Percentiles rank a stretch among this genome's conserved stretches.
Evolutionary conservation across 257 asterid genomes (phyloP).

Genomic region (Voacanga thouarsii): DNA sequence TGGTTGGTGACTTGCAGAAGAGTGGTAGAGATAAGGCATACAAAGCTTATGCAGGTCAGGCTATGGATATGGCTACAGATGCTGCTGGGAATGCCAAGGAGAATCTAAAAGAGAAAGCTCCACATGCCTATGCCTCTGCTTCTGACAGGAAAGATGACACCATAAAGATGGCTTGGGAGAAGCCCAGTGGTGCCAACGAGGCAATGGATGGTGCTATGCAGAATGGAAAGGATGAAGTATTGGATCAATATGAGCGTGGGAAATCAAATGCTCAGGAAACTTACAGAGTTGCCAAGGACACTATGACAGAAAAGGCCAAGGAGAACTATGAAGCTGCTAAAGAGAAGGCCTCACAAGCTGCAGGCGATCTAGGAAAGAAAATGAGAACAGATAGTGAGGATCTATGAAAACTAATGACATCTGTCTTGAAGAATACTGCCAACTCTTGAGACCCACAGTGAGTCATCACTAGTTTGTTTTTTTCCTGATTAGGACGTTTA

Average conservation of each 20-base stretch:
- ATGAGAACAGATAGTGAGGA: slow-evolving; percentile 28
- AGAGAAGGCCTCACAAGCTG: slow-evolving; percentile 48
- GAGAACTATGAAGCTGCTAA: slow-evolving; percentile 46
- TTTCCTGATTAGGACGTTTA: background rate
- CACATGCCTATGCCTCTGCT: slow-evolving; percentile 2
- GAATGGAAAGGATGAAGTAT: slow-evolving; percentile 23
- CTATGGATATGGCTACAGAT: background rate
- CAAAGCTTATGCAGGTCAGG: background rate
- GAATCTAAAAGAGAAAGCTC: slow-evolving; percentile 10
- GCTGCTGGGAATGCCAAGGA: background rate
- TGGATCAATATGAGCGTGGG: slow-evolving; percentile 26
- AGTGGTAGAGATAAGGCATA: slow-evolving; percentile 18
- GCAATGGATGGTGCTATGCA: slow-evolving; percentile 1
- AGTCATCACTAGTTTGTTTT: slow-evolving; percentile 1
- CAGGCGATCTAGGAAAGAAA: slow-evolving; percentile 39
- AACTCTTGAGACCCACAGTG: background rate
- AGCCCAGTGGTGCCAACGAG: slow-evolving; percentile 26
- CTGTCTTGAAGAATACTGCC: background rate
- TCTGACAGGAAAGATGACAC: slow-evolving; percentile 8
- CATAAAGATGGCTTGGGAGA: slow-evolving; percentile 34
- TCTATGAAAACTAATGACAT: slow-evolving; percentile 17
- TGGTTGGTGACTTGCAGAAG: slow-evolving; percentile 17
- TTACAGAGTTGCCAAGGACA: slow-evolving; percentile 31
- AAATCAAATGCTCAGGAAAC: slow-evolving; percentile 28
- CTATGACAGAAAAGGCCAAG: slow-evolving; percentile 37